Percentiles rank a stretch among this genome's conserved stretches.
These are phyloP conservation scores for Chlamydomonas asymmetrica DNA, from an alignment of 139 green algal species.

Conservation along the genomic window DNA sequence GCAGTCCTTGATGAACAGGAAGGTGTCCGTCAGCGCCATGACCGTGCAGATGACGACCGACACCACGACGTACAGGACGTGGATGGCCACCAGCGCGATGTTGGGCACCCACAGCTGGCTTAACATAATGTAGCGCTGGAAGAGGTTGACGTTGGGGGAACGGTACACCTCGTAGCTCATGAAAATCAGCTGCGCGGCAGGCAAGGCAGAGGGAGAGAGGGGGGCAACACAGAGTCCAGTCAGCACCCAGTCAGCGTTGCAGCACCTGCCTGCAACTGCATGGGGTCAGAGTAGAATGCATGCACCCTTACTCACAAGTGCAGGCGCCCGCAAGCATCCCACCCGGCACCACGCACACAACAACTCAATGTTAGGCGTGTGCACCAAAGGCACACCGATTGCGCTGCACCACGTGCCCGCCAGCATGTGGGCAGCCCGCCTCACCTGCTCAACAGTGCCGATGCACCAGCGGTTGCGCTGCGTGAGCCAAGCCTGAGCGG, in stretches of 20 bases:
- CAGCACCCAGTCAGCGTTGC: too few species aligned
- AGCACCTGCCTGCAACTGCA: too few species aligned
- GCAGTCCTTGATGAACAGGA: too few species aligned
- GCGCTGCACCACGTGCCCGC: background rate
- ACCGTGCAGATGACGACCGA: too few species aligned
- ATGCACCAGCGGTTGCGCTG: background rate
- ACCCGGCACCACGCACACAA: background rate
- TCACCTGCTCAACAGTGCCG: background rate
- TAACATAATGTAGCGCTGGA: background rate
- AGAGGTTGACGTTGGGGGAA: background rate
- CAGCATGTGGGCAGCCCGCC: too few species aligned
- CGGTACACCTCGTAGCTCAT: too few species aligned
- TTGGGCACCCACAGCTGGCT: background rate
- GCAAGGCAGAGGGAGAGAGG: background rate
- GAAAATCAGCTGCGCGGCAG: background rate
- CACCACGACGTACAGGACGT: too few species aligned
- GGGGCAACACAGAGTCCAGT: background rate
- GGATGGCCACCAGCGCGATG: too few species aligned
- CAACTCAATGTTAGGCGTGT: background rate
- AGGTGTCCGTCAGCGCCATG: too few species aligned
- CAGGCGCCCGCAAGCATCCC: background rate
- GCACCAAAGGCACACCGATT: background rate
- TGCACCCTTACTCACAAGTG: background rate
- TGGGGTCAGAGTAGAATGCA: background rate
- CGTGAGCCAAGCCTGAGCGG: background rate